A percentile compares a stretch with the other conserved stretches of the same genome.
phyloP scores from a whole-genome alignment of 2,329 filamentous ascomycete species.

The Cordyceps farinosa region DNA sequence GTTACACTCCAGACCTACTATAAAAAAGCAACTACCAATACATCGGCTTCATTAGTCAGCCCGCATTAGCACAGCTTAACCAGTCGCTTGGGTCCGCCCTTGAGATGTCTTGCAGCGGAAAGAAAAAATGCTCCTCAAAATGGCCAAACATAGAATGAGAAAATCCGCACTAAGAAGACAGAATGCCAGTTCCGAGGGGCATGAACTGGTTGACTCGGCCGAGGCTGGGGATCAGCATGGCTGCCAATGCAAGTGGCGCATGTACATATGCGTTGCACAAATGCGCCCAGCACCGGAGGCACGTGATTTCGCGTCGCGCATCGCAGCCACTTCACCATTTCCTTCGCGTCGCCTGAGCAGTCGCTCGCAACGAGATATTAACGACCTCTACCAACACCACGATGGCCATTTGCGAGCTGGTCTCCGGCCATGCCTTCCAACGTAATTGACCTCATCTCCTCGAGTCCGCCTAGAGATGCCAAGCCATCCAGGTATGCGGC shows the following conservation, averaged over 20 bases:
- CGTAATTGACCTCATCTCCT: constrained; percentile 37
- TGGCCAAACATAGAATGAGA: not conserved
- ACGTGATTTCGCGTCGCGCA: constrained; percentile 10
- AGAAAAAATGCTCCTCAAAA: not conserved
- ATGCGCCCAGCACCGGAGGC: not conserved
- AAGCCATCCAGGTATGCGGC: not conserved
- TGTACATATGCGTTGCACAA: not conserved
- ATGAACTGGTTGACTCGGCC: not conserved
- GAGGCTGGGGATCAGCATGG: too few species aligned
- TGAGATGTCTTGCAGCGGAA: not conserved
- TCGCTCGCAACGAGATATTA: not conserved
- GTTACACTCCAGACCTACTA: not conserved
- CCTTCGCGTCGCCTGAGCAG: not conserved
- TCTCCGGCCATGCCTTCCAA: constrained; percentile 29
- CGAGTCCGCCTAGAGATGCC: constrained; percentile 28
- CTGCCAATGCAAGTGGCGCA: not conserved
- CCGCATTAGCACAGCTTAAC: not conserved
- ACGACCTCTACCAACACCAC: not conserved
- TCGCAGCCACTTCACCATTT: not conserved
- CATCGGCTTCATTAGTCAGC: not conserved
- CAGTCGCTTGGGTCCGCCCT: not conserved
- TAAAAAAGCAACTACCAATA: not conserved
- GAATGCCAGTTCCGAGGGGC: not conserved
- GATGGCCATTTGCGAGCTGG: constrained; percentile 10
- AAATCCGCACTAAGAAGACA: not conserved